A percentile compares a stretch with the other conserved stretches of the same genome.
phyloP scores from a whole-genome alignment of 2,329 filamentous ascomycete genomes.

The Cladosporium halotolerans region DNA sequence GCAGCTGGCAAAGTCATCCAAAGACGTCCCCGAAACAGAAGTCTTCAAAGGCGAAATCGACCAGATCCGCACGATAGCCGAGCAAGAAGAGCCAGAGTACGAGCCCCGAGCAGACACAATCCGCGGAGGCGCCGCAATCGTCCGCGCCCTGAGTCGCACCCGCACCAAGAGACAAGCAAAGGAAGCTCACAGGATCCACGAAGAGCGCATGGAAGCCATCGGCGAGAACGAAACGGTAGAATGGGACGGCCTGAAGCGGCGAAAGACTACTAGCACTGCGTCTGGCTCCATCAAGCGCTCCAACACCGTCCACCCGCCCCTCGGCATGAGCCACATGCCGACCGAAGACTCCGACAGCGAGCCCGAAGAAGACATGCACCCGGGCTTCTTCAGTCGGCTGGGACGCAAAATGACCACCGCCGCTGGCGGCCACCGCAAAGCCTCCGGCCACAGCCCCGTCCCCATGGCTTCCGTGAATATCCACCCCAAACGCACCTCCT shows the following conservation, averaged over 20 bases:
- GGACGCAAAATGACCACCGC: slow-evolving; percentile 18
- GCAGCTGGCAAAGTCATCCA: slow-evolving; percentile 96
- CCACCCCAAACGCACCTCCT: slow-evolving; percentile 15
- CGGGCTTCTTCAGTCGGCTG: slow-evolving; percentile 40
- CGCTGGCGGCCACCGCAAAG: slow-evolving; percentile 12
- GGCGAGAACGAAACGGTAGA: slow-evolving; percentile 75
- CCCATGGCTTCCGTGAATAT: slow-evolving; percentile 33
- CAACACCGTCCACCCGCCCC: slow-evolving; percentile 61
- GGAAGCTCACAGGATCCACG: slow-evolving; percentile 70
- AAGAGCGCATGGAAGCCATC: slow-evolving; percentile 75
- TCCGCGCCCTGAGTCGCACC: slow-evolving; percentile 71
- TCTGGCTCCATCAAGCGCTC: slow-evolving; percentile 40
- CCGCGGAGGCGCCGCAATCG: slow-evolving; percentile 79
- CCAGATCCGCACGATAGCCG: slow-evolving; percentile 89
- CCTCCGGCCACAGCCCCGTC: slow-evolving; percentile 26
- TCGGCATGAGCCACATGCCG: slow-evolving; percentile 84
- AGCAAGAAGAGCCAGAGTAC: slow-evolving; percentile 91
- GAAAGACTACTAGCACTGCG: slow-evolving; percentile 50
- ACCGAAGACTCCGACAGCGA: slow-evolving; percentile 40
- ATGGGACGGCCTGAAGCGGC: slow-evolving; percentile 83
- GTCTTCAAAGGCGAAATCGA: slow-evolving; percentile 90
- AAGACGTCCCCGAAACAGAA: slow-evolving; percentile 89
- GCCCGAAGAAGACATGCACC: slow-evolving; percentile 38
- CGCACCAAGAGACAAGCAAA: slow-evolving; percentile 72
- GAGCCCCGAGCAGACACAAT: slow-evolving; percentile 96